Conservation (phyloP, 164 flowering plant genomes). For the Buxus sempervirens region DNA sequence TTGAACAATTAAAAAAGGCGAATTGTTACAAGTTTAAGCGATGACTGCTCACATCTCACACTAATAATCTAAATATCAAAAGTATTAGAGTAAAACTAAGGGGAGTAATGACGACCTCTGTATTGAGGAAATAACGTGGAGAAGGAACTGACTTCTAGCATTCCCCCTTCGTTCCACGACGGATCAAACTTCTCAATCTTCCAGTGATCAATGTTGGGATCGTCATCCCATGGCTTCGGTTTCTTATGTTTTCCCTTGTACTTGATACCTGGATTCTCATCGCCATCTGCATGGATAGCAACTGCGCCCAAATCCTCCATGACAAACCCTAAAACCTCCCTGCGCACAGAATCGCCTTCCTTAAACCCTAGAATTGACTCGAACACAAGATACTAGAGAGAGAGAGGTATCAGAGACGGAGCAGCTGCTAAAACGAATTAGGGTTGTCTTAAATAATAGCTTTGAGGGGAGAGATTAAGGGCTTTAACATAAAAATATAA, state of each 20-base stretch:
- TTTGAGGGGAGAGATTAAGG: no score
- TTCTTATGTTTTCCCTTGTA: conserved; percentile 96
- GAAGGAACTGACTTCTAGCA: conserved; percentile 86
- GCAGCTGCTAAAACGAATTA: no score
- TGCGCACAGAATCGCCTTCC: no score
- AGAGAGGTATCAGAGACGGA: no score
- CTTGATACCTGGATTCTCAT: conserved; percentile 26
- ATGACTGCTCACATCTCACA: neutral
- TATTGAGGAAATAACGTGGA: conserved; percentile 80
- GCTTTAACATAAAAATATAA: no score
- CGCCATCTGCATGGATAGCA: neutral
- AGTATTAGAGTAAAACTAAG: neutral
- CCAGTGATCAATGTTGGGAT: conserved; percentile 84
- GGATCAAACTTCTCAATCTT: conserved; percentile 86
- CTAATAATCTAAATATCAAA: neutral
- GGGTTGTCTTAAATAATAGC: no score
- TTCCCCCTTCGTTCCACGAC: conserved; percentile 73
- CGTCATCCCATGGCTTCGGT: conserved; percentile 97
- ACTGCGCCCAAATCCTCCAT: neutral
- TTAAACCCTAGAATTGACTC: no score
- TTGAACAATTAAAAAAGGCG: no score
- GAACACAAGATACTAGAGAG: no score
- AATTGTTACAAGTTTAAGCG: neutral
- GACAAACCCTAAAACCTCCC: neutral
- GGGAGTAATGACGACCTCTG: conserved; percentile 43